These are phyloP conservation scores for Candida succiphila DNA, from an alignment of 805 yeast species.

Conservation along the genomic window DNA sequence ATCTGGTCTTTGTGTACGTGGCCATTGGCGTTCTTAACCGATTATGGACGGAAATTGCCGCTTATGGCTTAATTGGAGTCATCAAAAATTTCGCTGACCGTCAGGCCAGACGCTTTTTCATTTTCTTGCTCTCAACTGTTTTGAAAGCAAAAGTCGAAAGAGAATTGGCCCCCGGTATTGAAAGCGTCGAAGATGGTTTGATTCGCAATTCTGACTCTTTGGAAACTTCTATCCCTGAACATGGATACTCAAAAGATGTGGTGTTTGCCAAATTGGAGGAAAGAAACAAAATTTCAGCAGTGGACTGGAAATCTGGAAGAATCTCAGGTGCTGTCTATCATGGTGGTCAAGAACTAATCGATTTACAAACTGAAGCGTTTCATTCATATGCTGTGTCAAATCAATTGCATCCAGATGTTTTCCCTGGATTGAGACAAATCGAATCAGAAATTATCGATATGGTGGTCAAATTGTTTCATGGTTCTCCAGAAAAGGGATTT, in stretches of 20 bases:
- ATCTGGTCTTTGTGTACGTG: neutral
- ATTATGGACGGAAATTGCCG: neutral
- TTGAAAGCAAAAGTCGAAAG: constrained; percentile 45
- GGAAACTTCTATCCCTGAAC: constrained; percentile 43
- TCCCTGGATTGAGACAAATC: constrained; percentile 95
- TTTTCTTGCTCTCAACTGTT: constrained; percentile 11
- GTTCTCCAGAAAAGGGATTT: constrained; percentile 58
- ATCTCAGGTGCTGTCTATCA: constrained; percentile 96
- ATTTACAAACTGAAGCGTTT: constrained; percentile 70
- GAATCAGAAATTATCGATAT: constrained; percentile 90
- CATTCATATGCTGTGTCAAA: constrained; percentile 76
- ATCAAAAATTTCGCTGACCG: constrained; percentile 2
- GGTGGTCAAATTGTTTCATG: constrained; percentile 62
- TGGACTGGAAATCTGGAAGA: constrained; percentile 73
- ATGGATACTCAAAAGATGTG: constrained; percentile 40
- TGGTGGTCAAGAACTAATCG: constrained; percentile 74
- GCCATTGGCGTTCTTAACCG: neutral
- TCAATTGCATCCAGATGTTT: constrained; percentile 94
- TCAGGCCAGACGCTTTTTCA: constrained; percentile 5
- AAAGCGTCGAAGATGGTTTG: constrained; percentile 43
- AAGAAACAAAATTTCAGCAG: constrained; percentile 11
- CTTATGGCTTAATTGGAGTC: constrained; percentile 13
- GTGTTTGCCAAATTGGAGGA: constrained; percentile 43
- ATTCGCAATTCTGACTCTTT: constrained; percentile 40
- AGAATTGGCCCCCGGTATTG: constrained; percentile 42